Evolutionary conservation across 305 asterid genomes (phyloP).

Genomic region (Fraxinus dipetala): DNA sequence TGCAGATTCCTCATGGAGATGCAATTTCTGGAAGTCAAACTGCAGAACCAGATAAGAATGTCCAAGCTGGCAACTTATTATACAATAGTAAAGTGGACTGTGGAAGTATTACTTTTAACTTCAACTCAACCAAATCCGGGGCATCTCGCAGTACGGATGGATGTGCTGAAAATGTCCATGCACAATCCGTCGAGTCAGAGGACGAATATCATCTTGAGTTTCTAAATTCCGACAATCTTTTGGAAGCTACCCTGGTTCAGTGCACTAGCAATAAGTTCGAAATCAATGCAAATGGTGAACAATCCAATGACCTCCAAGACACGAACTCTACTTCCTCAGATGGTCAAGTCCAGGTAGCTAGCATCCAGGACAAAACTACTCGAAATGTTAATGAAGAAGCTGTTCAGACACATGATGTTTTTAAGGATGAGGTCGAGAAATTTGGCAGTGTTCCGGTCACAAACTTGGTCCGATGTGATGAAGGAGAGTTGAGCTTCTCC

Average conservation of each 20-base stretch:
- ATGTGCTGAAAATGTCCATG: slow-evolving; percentile 23
- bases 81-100: slow-evolving; percentile 50
- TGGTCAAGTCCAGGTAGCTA: not conserved
- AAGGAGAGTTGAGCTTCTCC: slow-evolving; percentile 80
- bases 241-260: slow-evolving; percentile 30
- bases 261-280: slow-evolving; percentile 9
- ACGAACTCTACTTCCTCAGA: slow-evolving; percentile 17
- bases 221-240: slow-evolving; percentile 19
- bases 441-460: slow-evolving; percentile 11
- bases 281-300: slow-evolving; percentile 12
- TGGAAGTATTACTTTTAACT: slow-evolving; percentile 46
- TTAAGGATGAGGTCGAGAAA: slow-evolving; percentile 14
- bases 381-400: slow-evolving; percentile 13
- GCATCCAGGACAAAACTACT: not conserved
- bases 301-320: slow-evolving; percentile 14
- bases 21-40: slow-evolving; percentile 30
- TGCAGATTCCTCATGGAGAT: slow-evolving; percentile 37
- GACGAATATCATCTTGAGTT: slow-evolving; percentile 10
- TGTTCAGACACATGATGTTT: slow-evolving; percentile 9
- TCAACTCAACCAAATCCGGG: slow-evolving; percentile 30
- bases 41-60: slow-evolving; percentile 30
- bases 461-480: slow-evolving; percentile 34
- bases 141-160: slow-evolving; percentile 13
- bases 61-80: slow-evolving; percentile 20
- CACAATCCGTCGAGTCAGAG: slow-evolving; percentile 11